These are phyloP conservation scores for Pyrenophora graminea DNA, from an alignment of 2,329 filamentous ascomycete genomes.

Conservation along the genomic window DNA sequence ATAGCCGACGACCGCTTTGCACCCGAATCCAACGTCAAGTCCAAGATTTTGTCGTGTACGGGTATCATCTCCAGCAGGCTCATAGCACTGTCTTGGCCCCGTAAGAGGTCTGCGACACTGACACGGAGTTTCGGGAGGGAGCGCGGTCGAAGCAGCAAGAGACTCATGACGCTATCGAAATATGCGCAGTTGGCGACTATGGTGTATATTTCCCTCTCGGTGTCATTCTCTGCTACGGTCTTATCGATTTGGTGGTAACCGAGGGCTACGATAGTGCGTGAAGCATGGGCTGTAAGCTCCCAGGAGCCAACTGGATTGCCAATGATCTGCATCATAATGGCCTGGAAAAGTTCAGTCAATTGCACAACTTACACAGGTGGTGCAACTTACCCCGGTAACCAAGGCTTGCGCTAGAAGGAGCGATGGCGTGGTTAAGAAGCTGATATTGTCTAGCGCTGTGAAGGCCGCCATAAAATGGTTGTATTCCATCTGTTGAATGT, in stretches of 20 bases:
- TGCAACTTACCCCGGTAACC: constrained; percentile 34
- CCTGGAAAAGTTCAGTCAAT: constrained; percentile 16
- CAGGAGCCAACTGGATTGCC: constrained; percentile 41
- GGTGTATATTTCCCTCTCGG: constrained; percentile 33
- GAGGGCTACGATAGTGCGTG: constrained; percentile 37
- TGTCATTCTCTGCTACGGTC: constrained; percentile 21
- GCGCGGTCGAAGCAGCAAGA: constrained; percentile 36
- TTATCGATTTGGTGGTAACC: constrained; percentile 34
- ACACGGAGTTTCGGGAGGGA: constrained; percentile 35
- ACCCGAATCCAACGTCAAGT: constrained; percentile 27
- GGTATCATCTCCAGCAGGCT: constrained; percentile 35
- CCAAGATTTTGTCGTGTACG: constrained; percentile 35
- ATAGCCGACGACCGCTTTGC: constrained; percentile 13
- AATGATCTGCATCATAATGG: constrained; percentile 40
- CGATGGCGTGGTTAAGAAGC: constrained; percentile 33
- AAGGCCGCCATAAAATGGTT: constrained; percentile 36
- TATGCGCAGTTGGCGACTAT: constrained; percentile 38
- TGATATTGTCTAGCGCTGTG: constrained; percentile 36
- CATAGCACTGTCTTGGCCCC: constrained; percentile 31
- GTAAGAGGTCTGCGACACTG: constrained; percentile 30
- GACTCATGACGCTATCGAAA: constrained; percentile 38
- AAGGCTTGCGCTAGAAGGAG: constrained; percentile 37
- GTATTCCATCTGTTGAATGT: constrained; percentile 34
- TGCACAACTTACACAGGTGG: background rate
- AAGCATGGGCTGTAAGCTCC: constrained; percentile 39